These are phyloP conservation scores for Komagataella pseudopastoris DNA, from an alignment of 805 yeast genomes.

Conservation along the genomic window DNA sequence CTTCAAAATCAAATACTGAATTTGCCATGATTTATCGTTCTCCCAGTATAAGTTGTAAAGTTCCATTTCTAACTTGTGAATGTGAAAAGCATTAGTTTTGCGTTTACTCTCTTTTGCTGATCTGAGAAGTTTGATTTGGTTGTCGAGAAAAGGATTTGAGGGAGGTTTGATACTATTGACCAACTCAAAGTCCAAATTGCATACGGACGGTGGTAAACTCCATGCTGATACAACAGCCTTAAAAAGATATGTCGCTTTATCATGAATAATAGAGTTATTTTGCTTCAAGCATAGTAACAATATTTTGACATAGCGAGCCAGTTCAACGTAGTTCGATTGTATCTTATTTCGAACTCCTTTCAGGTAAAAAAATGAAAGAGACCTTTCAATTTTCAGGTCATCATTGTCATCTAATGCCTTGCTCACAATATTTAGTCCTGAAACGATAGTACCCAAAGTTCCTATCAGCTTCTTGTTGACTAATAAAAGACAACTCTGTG, in stretches of 20 bases:
- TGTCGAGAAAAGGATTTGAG: conserved; percentile 33
- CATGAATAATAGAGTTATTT: conserved; percentile 42
- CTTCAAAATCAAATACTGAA: conserved; percentile 31
- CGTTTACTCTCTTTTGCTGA: conserved; percentile 53
- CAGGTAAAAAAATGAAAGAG: conserved; percentile 41
- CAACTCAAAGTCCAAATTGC: conserved; percentile 31
- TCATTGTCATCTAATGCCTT: conserved; percentile 35
- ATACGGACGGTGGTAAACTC: conserved; percentile 35
- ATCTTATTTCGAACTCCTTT: conserved; percentile 46
- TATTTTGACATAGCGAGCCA: conserved; percentile 31
- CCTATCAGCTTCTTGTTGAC: conserved; percentile 61
- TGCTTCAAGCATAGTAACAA: conserved; percentile 40
- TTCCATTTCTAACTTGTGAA: conserved; percentile 27
- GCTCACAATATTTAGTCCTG: conserved; percentile 33
- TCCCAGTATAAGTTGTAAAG: conserved; percentile 9
- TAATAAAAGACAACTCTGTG: conserved; percentile 53
- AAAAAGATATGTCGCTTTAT: conserved; percentile 39
- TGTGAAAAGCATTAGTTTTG: conserved; percentile 21
- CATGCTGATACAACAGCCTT: conserved; percentile 23
- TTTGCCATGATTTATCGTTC: conserved; percentile 41
- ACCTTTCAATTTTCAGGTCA: conserved; percentile 46
- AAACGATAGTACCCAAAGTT: conserved; percentile 41
- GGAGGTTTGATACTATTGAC: conserved; percentile 45
- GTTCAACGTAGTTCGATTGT: conserved; percentile 39
- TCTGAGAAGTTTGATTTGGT: conserved; percentile 44